Conservation (phyloP, 108 stramenopile genomes). For the Nitzschia sp. region DNA sequence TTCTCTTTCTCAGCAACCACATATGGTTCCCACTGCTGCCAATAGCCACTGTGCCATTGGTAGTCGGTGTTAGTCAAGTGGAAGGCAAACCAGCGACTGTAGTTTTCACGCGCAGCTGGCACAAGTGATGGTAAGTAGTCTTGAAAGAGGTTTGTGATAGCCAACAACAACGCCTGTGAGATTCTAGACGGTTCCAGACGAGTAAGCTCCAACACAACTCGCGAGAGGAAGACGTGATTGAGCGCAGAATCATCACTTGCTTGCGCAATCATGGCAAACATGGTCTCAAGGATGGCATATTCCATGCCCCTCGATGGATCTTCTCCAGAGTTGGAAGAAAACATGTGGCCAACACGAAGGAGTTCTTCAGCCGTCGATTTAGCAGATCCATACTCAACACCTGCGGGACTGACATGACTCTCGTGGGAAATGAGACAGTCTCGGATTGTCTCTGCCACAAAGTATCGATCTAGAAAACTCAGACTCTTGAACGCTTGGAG, state of each 20-base stretch:
- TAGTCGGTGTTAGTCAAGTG: constrained; percentile 82
- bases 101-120: constrained; percentile 65
- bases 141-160: constrained; percentile 63
- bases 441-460: constrained; percentile 69
- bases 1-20: constrained; percentile 38
- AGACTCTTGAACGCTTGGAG: constrained; percentile 58
- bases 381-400: constrained; percentile 60
- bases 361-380: constrained; percentile 78
- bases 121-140: constrained; percentile 77
- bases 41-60: constrained; percentile 82
- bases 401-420: constrained; percentile 60
- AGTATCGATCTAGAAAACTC: constrained; percentile 71
- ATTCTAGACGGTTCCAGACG: constrained; percentile 66
- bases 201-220: constrained; percentile 76
- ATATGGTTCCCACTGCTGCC: constrained; percentile 79
- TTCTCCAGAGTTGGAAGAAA: constrained; percentile 23
- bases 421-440: constrained; percentile 75
- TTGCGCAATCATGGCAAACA: constrained; percentile 73
- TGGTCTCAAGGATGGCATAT: constrained; percentile 68
- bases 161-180: constrained; percentile 70
- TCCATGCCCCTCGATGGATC: constrained; percentile 55
- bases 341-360: constrained; percentile 53
- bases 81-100: constrained; percentile 79
- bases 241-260: constrained; percentile 30
- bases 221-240: constrained; percentile 54